These are phyloP conservation scores for Bipolaris gigantea DNA, from an alignment of 2,329 filamentous ascomycete genomes.

Conservation along the genomic window DNA sequence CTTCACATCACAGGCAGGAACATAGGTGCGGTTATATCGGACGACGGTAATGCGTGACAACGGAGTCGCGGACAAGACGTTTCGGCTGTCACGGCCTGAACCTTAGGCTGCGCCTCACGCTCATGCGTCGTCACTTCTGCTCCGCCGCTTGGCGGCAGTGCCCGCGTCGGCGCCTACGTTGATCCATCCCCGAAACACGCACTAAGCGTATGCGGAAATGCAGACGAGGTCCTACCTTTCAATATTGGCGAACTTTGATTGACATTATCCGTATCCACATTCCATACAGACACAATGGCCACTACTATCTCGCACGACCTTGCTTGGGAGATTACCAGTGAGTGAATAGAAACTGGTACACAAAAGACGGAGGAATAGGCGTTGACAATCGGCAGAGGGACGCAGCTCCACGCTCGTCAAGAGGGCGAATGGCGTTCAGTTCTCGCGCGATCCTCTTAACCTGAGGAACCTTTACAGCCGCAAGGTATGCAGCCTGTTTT, in stretches of 20 bases:
- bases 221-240: slow-evolving; percentile 32
- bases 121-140: slow-evolving; percentile 21
- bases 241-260: slow-evolving; percentile 26
- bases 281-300: slow-evolving; percentile 51
- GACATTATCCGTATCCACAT: slow-evolving; percentile 33
- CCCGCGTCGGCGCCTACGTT: slow-evolving; percentile 19
- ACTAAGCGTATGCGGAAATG: slow-evolving; percentile 31
- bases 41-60: slow-evolving; percentile 11
- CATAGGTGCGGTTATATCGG: slow-evolving; percentile 3
- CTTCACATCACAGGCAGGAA: slow-evolving; percentile 1
- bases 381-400: slow-evolving; percentile 61
- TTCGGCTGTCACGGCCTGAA: slow-evolving; percentile 16
- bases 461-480: slow-evolving; percentile 86
- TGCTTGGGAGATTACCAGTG: slow-evolving; percentile 94
- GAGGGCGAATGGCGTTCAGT: slow-evolving; percentile 81
- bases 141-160: slow-evolving; percentile 4
- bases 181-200: slow-evolving; percentile 25
- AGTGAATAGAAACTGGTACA: slow-evolving; percentile 50
- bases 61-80: slow-evolving; percentile 16
- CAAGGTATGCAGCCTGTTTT: slow-evolving; percentile 64
- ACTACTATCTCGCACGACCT: slow-evolving; percentile 79
- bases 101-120: slow-evolving; percentile 9
- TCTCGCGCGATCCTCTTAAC: slow-evolving; percentile 95
- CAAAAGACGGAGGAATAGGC: slow-evolving; percentile 7
- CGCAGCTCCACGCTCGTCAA: slow-evolving; percentile 93